Evolutionary conservation across 1,284 basidiomycete species (phyloP), one percentile per base, ranked within the genome.

Genomic region (Mycena sp.): DNA sequence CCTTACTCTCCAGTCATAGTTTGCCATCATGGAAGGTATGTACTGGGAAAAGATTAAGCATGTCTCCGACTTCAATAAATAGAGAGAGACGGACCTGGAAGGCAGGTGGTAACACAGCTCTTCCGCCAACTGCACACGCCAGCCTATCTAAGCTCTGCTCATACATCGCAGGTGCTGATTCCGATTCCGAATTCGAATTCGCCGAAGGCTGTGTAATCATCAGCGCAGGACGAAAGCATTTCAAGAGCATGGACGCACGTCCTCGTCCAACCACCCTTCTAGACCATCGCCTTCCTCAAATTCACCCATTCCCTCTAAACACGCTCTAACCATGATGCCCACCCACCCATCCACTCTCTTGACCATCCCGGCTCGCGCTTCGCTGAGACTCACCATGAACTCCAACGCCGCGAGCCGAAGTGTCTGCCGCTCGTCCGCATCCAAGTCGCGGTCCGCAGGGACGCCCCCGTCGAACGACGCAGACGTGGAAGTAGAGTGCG

Each of bases 301-400:
- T 74, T 93, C 91, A 21, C 89, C 87, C 91, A 93, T 94, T 0
- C 89, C 89, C 69, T 93, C 92, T 40, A 92, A 75, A 74, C 91
- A 93, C 4, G 89, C 89, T 3, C 88, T 77, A 0, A 93, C 88
- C 37, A 92, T 76, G 16, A 87, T 81, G 10, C 81, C 81, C 4
- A 87, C 85, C 91, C 92, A 93, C 0, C 87, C 90, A 25, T 84
- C 78, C 6, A 79, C 74, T 55, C 80, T 82, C 67, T 83, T 81
- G n/a, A 90, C 89, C 86, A 92, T 89, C 19, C 74, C 77, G 0
- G 91, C 87, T 25, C 82, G 80, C 1, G 89, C 86, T 74, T 93
- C 91, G 43, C 84, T 87, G 19, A 93, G 72, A n/a, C 83, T 87
- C 53, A 93, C 80, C 89, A 93, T 91, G 53, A 93, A 86, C 73